Evolutionary conservation across 129 eudicot species (phyloP).

Genomic region (Tagetes patula): DNA sequence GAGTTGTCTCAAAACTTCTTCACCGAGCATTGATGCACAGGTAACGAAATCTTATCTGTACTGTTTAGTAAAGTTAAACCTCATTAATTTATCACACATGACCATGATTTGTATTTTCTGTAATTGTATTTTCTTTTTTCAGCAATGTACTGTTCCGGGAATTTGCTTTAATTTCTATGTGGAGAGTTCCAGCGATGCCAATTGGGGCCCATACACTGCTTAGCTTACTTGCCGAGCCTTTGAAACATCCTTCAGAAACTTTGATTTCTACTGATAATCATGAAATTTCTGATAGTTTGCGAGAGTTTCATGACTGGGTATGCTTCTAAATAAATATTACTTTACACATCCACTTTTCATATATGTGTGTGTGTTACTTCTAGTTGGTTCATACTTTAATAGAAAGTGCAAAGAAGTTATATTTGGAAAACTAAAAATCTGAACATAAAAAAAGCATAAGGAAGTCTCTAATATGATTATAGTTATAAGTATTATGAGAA

Average conservation of each 20-base stretch:
- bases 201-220: conserved; percentile 89
- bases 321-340: conserved; percentile 19
- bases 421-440: not conserved
- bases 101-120: not conserved
- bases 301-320: conserved; percentile 98
- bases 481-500: not conserved
- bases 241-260: conserved; percentile 68
- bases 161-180: conserved; percentile 93
- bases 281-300: conserved; percentile 72
- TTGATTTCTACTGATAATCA: conserved; percentile 48
- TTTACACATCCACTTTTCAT: not conserved
- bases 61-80: conserved; percentile 7
- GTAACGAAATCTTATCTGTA: conserved; percentile 29
- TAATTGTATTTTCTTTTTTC: conserved; percentile 23
- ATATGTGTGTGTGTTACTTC: not conserved
- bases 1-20: conserved; percentile 66
- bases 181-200: conserved; percentile 93
- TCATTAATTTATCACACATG: not conserved
- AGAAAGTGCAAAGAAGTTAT: not conserved
- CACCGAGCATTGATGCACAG: conserved; percentile 78
- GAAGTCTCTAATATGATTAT: not conserved
- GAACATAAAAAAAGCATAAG: not conserved
- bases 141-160: conserved; percentile 94
- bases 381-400: not conserved
- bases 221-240: conserved; percentile 92